phyloP scores from a whole-genome alignment of 139 green algal genomes.

The Chlamydomonas sphaeroides region DNA sequence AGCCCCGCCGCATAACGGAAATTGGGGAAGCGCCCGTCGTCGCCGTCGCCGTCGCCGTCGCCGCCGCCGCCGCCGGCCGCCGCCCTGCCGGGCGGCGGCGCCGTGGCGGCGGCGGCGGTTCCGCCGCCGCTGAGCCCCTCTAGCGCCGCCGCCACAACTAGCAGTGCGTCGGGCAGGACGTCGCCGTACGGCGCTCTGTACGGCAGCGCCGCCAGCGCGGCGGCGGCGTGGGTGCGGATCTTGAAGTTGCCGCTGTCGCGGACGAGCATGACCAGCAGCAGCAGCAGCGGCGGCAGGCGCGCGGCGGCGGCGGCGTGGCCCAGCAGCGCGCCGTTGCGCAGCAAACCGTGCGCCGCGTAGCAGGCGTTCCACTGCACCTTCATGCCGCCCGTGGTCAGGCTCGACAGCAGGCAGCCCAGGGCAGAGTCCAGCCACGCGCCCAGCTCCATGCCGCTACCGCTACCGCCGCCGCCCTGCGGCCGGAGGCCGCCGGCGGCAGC shows the following conservation, averaged over 20 bases:
- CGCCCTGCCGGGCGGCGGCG: neutral
- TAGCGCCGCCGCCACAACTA: constrained; percentile 54
- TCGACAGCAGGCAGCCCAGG: constrained; percentile 53
- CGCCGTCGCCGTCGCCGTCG: constrained; percentile 9
- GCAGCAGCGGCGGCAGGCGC: constrained; percentile 44
- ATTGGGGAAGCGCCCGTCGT: constrained; percentile 30
- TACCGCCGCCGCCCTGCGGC: neutral
- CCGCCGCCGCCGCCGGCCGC: neutral
- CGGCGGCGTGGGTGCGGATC: constrained; percentile 71
- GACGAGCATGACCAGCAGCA: constrained; percentile 69
- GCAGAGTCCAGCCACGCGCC: constrained; percentile 52
- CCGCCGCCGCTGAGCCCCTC: constrained; percentile 43
- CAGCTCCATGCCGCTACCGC: neutral
- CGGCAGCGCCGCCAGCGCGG: constrained; percentile 57
- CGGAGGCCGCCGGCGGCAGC: neutral
- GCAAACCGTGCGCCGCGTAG: constrained; percentile 49
- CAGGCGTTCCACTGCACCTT: constrained; percentile 79
- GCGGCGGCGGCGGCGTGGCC: neutral
- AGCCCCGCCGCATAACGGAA: constrained; percentile 33
- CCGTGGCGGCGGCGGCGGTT: constrained; percentile 4
- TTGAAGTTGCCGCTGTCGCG: constrained; percentile 77
- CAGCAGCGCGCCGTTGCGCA: constrained; percentile 47
- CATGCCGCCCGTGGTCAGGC: constrained; percentile 64
- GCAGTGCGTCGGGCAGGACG: constrained; percentile 53
- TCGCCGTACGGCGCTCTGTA: constrained; percentile 47